These are phyloP conservation scores for Aspergillus pseudotamarii DNA, from an alignment of 2,329 filamentous ascomycete species.

Conservation along the genomic window DNA sequence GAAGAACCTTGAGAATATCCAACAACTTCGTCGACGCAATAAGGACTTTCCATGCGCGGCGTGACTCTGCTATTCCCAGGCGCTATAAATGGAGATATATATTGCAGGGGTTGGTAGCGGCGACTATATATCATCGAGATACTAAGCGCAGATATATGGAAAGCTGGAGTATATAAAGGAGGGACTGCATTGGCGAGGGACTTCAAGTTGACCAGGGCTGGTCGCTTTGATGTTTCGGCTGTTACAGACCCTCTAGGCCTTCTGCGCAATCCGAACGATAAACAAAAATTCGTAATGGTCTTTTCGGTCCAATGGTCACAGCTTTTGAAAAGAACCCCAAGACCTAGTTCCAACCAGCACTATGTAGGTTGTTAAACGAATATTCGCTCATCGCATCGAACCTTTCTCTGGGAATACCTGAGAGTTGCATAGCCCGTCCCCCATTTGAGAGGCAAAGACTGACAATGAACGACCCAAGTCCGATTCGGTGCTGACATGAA, in stretches of 20 bases:
- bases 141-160: constrained; percentile 25
- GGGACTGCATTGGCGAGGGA: constrained; percentile 18
- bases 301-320: constrained; percentile 8
- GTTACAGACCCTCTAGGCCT: background rate
- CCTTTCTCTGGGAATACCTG: constrained; percentile 20
- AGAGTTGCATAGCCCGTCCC: constrained; percentile 26
- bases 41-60: background rate
- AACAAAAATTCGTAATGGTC: constrained; percentile 8
- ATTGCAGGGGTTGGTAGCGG: background rate
- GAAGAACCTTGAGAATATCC: background rate
- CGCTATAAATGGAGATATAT: background rate
- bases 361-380: constrained; percentile 14
- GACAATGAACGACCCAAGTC: constrained; percentile 1
- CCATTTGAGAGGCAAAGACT: constrained; percentile 21
- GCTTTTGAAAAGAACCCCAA: constrained; percentile 26
- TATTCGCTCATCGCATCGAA: background rate
- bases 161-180: constrained; percentile 19
- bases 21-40: background rate
- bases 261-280: constrained; percentile 29
- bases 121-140: constrained; percentile 22
- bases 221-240: constrained; percentile 16
- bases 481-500: constrained; percentile 23
- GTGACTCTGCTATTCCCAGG: background rate
- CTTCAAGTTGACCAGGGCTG: constrained; percentile 21
- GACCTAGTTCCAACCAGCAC: constrained; percentile 37